Conservation (phyloP, 805 yeast genomes). For the Candida parachauliodes region DNA sequence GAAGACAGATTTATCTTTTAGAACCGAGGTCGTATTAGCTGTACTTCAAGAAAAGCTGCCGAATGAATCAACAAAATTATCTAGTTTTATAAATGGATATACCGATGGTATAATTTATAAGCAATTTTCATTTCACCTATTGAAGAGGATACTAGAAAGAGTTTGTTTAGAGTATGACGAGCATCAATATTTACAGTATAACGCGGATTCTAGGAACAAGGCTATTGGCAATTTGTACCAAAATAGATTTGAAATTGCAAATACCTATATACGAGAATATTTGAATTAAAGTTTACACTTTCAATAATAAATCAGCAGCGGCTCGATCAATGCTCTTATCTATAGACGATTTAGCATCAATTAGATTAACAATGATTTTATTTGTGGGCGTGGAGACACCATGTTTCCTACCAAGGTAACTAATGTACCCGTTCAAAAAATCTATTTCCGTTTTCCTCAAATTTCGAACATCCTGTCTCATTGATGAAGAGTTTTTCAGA, state of each 20-base stretch:
- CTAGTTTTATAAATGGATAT: conserved; percentile 43
- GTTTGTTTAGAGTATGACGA: conserved; percentile 20
- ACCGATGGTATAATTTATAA: conserved; percentile 44
- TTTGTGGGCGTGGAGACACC: conserved; percentile 47
- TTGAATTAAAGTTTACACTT: no score
- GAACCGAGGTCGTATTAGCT: conserved; percentile 76
- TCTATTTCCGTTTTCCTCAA: conserved; percentile 71
- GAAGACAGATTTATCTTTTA: conserved; percentile 52
- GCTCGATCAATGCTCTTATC: conserved; percentile 24
- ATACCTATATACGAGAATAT: conserved; percentile 4
- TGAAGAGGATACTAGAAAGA: conserved; percentile 31
- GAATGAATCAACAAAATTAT: conserved; percentile 26
- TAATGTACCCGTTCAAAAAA: conserved; percentile 79
- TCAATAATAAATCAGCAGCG: conserved; percentile 4
- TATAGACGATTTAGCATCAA: conserved; percentile 35
- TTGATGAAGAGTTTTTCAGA: conserved; percentile 60
- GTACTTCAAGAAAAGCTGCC: conserved; percentile 38
- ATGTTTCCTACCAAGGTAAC: conserved; percentile 46
- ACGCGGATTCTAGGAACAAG: conserved; percentile 15
- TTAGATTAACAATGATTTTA: conserved; percentile 41
- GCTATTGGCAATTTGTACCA: conserved; percentile 22
- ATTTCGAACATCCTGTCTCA: conserved; percentile 62
- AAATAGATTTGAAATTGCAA: conserved; percentile 25
- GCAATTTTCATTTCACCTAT: conserved; percentile 23
- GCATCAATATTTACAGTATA: conserved; percentile 16